Conservation (phyloP, 2,329 filamentous ascomycete genomes). For the Bipolaris gigantea region DNA sequence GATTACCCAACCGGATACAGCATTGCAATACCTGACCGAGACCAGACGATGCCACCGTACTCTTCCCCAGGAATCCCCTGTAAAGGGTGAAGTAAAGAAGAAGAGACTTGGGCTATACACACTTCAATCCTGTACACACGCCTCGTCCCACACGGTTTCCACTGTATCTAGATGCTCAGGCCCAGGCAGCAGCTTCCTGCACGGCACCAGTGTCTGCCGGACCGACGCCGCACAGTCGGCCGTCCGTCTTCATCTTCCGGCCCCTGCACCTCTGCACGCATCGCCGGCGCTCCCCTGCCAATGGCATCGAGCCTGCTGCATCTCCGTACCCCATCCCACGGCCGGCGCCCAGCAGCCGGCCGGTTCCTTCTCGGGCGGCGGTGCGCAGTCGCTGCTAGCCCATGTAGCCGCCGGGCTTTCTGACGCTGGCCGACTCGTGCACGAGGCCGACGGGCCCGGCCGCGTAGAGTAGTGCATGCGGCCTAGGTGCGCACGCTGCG, state of each 20-base stretch:
- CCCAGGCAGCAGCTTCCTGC: neutral
- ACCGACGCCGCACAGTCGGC: neutral
- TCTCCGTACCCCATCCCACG: neutral
- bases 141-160: too few relatives aligned
- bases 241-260: neutral
- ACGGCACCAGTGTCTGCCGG: neutral
- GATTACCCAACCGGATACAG: too few relatives aligned
- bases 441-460: constrained; percentile 2
- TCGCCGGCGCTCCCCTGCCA: neutral
- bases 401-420: constrained; percentile 5
- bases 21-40: too few relatives aligned
- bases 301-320: neutral
- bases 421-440: constrained; percentile 16
- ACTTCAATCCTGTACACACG: too few relatives aligned
- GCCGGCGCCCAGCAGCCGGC: neutral
- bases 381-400: neutral
- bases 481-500: constrained; percentile 39
- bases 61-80: too few relatives aligned
- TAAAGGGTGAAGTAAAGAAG: too few relatives aligned
- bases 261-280: neutral
- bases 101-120: too few relatives aligned
- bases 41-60: too few relatives aligned
- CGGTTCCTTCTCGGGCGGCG: too few relatives aligned
- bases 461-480: constrained; percentile 30
- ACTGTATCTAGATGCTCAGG: neutral